A percentile compares a stretch with the other conserved stretches of the same genome.
These are phyloP conservation scores for Isoetes taiwanensis DNA, from an alignment of 75 land plant species.

Conservation along the genomic window DNA sequence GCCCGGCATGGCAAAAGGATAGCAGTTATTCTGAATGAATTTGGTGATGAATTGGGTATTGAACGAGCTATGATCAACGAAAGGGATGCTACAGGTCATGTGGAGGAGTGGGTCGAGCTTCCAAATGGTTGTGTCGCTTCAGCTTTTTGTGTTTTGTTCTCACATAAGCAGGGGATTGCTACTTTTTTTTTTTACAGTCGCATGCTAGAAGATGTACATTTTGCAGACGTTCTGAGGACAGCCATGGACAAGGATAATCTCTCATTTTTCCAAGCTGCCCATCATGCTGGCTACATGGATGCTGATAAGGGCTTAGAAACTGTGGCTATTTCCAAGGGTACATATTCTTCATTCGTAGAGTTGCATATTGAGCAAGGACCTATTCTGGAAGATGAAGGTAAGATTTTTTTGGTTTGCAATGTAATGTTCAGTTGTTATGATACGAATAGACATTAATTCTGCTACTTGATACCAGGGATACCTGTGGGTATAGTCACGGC, in stretches of 20 bases:
- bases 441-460: neutral
- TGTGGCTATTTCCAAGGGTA: conserved; percentile 35
- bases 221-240: conserved; percentile 32
- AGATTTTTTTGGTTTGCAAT: neutral
- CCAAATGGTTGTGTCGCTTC: conserved; percentile 94
- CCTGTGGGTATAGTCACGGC: conserved; percentile 91
- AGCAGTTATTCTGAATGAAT: conserved; percentile 92
- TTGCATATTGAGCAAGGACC: conserved; percentile 98
- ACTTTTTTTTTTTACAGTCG: too few relatives aligned
- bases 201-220: too few relatives aligned
- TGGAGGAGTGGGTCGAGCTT: conserved; percentile 94
- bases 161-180: too few relatives aligned
- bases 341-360: conserved; percentile 75
- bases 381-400: conserved; percentile 85
- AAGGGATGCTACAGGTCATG: conserved; percentile 48
- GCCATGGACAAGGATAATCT: conserved; percentile 59
- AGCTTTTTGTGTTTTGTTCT: too few relatives aligned
- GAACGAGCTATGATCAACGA: conserved; percentile 93
- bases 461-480: conserved; percentile 34
- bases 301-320: conserved; percentile 32
- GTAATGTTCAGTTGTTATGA: conserved; percentile 6
- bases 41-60: conserved; percentile 91
- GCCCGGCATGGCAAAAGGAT: conserved; percentile 74
- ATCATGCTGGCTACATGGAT: conserved; percentile 53
- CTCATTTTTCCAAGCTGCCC: conserved; percentile 74